phyloP scores from a whole-genome alignment of 2,329 filamentous ascomycete species.

The Fusarium udum region DNA sequence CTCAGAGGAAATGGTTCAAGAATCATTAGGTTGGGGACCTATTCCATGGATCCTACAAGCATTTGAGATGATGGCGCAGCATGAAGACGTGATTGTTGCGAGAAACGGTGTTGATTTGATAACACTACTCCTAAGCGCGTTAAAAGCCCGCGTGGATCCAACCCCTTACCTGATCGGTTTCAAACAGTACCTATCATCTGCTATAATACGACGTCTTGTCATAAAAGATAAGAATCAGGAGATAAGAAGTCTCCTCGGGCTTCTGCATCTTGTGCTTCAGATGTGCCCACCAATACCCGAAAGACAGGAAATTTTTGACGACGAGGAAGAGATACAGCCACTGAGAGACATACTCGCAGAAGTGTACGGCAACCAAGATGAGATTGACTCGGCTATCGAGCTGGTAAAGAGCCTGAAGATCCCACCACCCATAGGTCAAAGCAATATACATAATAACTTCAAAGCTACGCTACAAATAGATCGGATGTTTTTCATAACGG shows the following conservation, averaged over 20 bases:
- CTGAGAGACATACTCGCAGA: neutral
- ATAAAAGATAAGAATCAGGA: fast-evolving
- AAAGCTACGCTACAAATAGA: fast-evolving
- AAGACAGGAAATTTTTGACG: neutral
- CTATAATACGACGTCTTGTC: neutral
- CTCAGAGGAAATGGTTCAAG: neutral
- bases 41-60: neutral
- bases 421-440: fast-evolving
- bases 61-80: neutral
- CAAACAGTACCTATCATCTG: neutral
- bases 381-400: neutral
- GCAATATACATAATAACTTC: fast-evolving
- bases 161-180: fast-evolving
- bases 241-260: neutral
- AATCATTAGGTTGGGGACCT: fast-evolving
- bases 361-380: neutral
- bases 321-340: fast-evolving
- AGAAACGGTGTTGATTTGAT: neutral
- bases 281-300: fast-evolving
- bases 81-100: neutral
- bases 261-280: neutral
- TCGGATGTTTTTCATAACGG: neutral
- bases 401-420: neutral
- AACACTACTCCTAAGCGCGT: neutral
- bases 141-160: fast-evolving